Percentiles rank a stretch among this genome's conserved stretches.
These are phyloP conservation scores for Fusarium heterosporum DNA, from an alignment of 2,329 filamentous ascomycete species.

Conservation along the genomic window DNA sequence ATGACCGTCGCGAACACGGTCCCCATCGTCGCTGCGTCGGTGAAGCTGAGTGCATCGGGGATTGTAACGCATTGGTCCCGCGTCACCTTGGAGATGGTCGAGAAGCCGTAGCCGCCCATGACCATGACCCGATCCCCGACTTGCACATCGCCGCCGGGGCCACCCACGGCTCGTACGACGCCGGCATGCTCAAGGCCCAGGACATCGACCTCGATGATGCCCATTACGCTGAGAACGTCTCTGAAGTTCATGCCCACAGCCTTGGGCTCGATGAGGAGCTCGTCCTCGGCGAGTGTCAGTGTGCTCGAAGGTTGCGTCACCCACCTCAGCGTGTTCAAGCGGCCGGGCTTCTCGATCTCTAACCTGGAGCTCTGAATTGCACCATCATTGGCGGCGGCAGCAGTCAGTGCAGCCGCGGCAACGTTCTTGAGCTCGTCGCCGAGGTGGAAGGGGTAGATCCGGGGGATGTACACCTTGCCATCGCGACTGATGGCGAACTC, in stretches of 20 bases:
- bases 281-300: constrained; percentile 9
- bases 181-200: constrained; percentile 47
- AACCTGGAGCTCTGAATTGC: constrained; percentile 10
- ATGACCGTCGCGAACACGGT: constrained; percentile 29
- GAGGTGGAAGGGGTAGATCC: constrained; percentile 8
- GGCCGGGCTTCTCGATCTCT: constrained; percentile 8
- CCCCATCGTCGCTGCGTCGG: constrained; percentile 5
- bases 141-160: constrained; percentile 20
- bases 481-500: constrained; percentile 8
- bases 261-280: constrained; percentile 39
- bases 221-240: constrained; percentile 44
- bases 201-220: constrained; percentile 34
- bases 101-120: constrained; percentile 11
- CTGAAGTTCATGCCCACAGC: constrained; percentile 46
- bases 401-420: constrained; percentile 6
- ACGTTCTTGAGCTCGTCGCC: constrained; percentile 5
- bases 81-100: constrained; percentile 9
- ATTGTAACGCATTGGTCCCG: constrained; percentile 9
- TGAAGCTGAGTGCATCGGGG: constrained; percentile 10
- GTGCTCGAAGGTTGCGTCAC: constrained; percentile 8
- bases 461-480: constrained; percentile 11
- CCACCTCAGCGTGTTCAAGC: constrained; percentile 9
- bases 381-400: constrained; percentile 1
- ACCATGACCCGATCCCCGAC: constrained; percentile 9
- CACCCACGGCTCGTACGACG: constrained; percentile 46